Base-by-base conservation (phyloP, 345 rosid species). In the Gynandropsis gynandra region DNA sequence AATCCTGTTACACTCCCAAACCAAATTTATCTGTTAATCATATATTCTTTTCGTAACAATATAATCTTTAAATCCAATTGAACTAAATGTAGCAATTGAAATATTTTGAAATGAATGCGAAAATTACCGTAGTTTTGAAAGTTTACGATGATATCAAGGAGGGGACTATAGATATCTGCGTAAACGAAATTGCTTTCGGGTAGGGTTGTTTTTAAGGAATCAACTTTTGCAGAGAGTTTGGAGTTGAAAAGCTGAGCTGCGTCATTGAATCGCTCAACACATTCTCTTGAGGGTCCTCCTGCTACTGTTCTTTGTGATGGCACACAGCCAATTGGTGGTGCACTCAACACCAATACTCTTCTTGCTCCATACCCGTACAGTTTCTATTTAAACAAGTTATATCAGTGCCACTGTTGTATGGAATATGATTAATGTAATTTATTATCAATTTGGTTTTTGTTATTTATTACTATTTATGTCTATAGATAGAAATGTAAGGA, bases 311-410 rank as follows among this genome's bases (percentile, higher is more conserved):
- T 76, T 16, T 83, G 94, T 5, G 84, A 66, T 29, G 97, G 90
- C 33, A 80, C 43, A 42, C 95, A 83, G 10, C 97, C 95, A 10
- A 83, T 48, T 29, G 86, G 82, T 7, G 90, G 84, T 61, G 71
- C 37, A 47, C 85, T 42, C 6, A 80, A 5, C 0, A 80, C 65
- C 39, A 63, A 83, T 12, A 83, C 29, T 42, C 76, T 78, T 59
- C 86, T 73, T 9, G 82, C 88, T 59, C 95, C 95, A 0, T 71
- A 6, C 36, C 58, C 63, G 27, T 74, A 62, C 0, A 80, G 71
- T 10, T 54, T 74, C 84, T 82, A 55, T 46, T 27, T 9, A 19
- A 56, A 45, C 21, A 35, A 53, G n/a, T n/a, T n/a, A n/a, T n/a
- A n/a, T n/a, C n/a, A n/a, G n/a, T n/a, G n/a, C n/a, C n/a, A n/a